Evolutionary conservation across 2,329 filamentous ascomycete species (phyloP).

Genomic region (Seiridium cupressi): DNA sequence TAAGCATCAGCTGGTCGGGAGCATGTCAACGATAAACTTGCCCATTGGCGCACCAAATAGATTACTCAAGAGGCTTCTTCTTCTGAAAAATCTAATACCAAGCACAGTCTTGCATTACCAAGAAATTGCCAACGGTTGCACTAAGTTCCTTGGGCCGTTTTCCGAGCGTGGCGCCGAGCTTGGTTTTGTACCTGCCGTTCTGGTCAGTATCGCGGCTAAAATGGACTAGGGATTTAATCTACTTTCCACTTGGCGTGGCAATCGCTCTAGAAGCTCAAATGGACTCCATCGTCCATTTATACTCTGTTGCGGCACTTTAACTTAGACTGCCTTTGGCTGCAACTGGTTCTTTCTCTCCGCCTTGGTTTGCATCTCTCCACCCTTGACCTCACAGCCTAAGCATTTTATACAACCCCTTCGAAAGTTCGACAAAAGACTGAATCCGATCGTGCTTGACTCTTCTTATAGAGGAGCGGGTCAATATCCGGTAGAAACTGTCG

Average conservation of each 20-base stretch:
- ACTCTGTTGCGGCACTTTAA: too few relatives aligned
- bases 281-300: background rate
- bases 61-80: too few relatives aligned
- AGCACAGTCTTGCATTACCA: background rate
- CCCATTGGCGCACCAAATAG: too few relatives aligned
- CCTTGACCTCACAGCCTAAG: background rate
- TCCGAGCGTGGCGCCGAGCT: background rate
- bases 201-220: slow-evolving; percentile 2
- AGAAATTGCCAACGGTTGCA: background rate
- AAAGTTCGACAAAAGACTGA: background rate
- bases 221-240: background rate
- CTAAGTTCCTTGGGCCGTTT: background rate
- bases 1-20: too few relatives aligned
- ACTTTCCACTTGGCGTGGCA: background rate
- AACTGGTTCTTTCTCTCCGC: background rate
- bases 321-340: too few relatives aligned
- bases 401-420: background rate
- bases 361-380: background rate
- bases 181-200: background rate
- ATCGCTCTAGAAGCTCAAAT: background rate
- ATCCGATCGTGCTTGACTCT: too few relatives aligned
- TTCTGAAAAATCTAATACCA: too few relatives aligned
- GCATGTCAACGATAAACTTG: too few relatives aligned
- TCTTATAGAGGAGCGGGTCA: too few relatives aligned
- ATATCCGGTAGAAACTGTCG: too few relatives aligned